Evolutionary conservation across 176 grass and related monocot genomes (phyloP).

Genomic region (Eremochloa ophiuroides): DNA sequence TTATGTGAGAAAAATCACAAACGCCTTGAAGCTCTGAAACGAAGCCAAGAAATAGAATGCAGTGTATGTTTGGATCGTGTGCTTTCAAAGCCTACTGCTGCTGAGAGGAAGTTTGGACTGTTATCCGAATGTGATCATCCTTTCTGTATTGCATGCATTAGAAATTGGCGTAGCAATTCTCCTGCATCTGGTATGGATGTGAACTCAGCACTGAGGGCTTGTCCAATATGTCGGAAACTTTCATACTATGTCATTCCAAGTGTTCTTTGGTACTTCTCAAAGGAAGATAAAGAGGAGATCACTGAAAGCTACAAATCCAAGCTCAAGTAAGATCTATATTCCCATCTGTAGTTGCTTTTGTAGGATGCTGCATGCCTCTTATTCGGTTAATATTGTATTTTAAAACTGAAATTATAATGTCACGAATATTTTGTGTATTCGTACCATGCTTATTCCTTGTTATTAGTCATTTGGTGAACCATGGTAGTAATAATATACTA

Average conservation of each 20-base stretch:
- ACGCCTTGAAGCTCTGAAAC: conserved; percentile 74
- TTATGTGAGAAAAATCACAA: conserved; percentile 84
- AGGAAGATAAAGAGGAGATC: conserved; percentile 88
- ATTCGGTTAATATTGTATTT: not conserved
- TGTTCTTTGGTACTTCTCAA: conserved; percentile 88
- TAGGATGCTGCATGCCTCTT: not conserved
- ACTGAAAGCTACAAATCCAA: conserved; percentile 83
- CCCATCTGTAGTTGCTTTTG: not conserved
- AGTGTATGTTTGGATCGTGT: conserved; percentile 92
- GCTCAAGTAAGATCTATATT: conserved; percentile 71
- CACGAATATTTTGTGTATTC: not conserved
- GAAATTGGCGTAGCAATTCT: conserved; percentile 96
- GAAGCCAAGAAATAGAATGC: conserved; percentile 95
- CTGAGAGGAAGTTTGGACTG: conserved; percentile 92
- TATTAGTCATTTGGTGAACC: not conserved
- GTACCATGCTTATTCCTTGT: not conserved
- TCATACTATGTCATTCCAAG: conserved; percentile 93
- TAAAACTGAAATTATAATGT: not conserved
- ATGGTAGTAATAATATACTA: not conserved
- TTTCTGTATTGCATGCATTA: conserved; percentile 90
- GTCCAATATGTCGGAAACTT: conserved; percentile 83
- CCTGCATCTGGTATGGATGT: conserved; percentile 90
- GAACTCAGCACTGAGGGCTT: conserved; percentile 79
- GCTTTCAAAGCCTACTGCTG: conserved; percentile 76
- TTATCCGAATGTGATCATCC: conserved; percentile 95